Conservation (phyloP, 2,329 filamentous ascomycete genomes). For the Venturia aucupariae region DNA sequence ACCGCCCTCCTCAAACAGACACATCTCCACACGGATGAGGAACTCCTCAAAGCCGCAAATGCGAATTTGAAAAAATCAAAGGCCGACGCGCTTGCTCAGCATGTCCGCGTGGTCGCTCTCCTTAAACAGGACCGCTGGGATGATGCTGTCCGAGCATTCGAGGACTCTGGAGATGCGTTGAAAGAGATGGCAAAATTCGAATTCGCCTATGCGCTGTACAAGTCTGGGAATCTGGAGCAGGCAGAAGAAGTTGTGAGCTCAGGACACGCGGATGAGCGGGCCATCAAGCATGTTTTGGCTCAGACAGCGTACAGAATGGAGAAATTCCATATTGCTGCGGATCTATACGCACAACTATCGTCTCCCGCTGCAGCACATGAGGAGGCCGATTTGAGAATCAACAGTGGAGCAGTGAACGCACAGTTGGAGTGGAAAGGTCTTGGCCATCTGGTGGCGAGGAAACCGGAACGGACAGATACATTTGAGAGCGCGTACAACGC, state of each 20-base stretch:
- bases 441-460: conserved; percentile 42
- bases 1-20: conserved; percentile 47
- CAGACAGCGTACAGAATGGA: conserved; percentile 65
- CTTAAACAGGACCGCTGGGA: conserved; percentile 76
- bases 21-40: conserved; percentile 60
- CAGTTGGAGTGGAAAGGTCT: conserved; percentile 62
- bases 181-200: conserved; percentile 56
- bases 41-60: conserved; percentile 58
- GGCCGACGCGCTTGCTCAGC: conserved; percentile 50
- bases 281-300: conserved; percentile 50
- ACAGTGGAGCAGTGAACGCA: conserved; percentile 60
- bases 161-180: conserved; percentile 52
- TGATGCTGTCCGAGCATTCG: conserved; percentile 62
- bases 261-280: conserved; percentile 28
- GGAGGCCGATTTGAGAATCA: conserved; percentile 68
- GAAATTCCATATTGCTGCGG: conserved; percentile 57
- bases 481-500: conserved; percentile 79
- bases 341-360: conserved; percentile 53
- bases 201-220: conserved; percentile 77
- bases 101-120: conserved; percentile 63
- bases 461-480: conserved; percentile 54
- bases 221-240: conserved; percentile 58
- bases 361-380: conserved; percentile 45
- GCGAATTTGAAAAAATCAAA: conserved; percentile 49
- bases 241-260: conserved; percentile 47